These are phyloP conservation scores for Meripilus lineatus DNA, from an alignment of 1,284 basidiomycete genomes.

Conservation along the genomic window DNA sequence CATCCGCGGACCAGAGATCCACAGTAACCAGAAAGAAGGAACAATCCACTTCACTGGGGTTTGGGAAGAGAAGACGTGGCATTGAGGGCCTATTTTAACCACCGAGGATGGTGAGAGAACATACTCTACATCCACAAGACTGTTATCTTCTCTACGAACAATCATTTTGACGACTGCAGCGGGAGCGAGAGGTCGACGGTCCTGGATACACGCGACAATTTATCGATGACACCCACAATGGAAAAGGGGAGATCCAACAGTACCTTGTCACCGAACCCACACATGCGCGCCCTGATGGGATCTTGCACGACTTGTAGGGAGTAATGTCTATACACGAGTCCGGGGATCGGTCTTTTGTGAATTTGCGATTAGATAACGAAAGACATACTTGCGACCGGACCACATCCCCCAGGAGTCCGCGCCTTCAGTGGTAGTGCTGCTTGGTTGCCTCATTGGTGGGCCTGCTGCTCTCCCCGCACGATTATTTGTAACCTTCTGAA, in stretches of 20 bases:
- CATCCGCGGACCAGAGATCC: slow-evolving; percentile 83
- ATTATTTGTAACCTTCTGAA: slow-evolving; percentile 48
- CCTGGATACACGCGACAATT: slow-evolving; percentile 40
- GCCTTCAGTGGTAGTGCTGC: slow-evolving; percentile 17
- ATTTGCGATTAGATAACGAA: slow-evolving; percentile 3
- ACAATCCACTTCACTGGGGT: slow-evolving; percentile 70
- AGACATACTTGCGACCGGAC: slow-evolving; percentile 51
- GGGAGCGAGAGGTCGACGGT: slow-evolving; percentile 85
- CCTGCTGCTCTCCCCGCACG: slow-evolving; percentile 29
- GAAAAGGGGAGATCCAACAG: slow-evolving; percentile 16
- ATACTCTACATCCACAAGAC: slow-evolving; percentile 72
- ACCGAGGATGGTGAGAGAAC: too few relatives aligned
- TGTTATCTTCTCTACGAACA: slow-evolving; percentile 63
- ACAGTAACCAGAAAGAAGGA: slow-evolving; percentile 86
- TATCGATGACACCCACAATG: background rate
- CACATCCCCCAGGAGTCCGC: slow-evolving; percentile 35
- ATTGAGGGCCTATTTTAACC: too few relatives aligned
- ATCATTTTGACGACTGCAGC: slow-evolving; percentile 84
- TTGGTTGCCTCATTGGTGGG: slow-evolving; percentile 22
- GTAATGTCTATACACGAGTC: slow-evolving; percentile 57
- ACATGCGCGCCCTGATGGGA: slow-evolving; percentile 86
- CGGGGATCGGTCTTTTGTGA: slow-evolving; percentile 1
- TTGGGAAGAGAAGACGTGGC: slow-evolving; percentile 11
- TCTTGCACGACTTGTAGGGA: slow-evolving; percentile 82
- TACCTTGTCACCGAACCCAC: slow-evolving; percentile 93